Conservation (phyloP, 768 basidiomycete species). For the Pleurotus giganteus region DNA sequence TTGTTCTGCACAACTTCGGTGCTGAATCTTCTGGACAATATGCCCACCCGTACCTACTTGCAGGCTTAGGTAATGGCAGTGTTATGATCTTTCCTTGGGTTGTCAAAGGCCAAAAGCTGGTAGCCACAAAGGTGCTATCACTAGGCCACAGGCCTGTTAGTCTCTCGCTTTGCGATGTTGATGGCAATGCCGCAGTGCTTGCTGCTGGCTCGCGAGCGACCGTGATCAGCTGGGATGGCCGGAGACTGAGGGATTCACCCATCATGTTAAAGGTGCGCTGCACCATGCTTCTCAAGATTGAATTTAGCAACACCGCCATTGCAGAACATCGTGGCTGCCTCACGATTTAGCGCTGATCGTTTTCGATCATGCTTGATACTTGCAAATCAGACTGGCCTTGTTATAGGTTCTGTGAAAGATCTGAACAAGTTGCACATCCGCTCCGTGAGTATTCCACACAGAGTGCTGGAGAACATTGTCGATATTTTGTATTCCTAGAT, state of each 20-base stretch:
- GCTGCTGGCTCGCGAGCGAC: slow-evolving; percentile 71
- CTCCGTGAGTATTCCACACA: slow-evolving; percentile 44
- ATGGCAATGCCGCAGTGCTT: slow-evolving; percentile 56
- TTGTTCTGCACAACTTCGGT: slow-evolving; percentile 60
- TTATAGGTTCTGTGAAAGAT: slow-evolving; percentile 65
- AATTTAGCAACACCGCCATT: neutral
- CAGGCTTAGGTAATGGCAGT: slow-evolving; percentile 75
- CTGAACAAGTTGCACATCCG: slow-evolving; percentile 81
- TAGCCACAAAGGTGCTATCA: slow-evolving; percentile 56
- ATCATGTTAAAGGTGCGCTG: slow-evolving; percentile 61
- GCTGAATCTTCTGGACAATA: slow-evolving; percentile 29
- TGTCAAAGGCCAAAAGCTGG: slow-evolving; percentile 26
- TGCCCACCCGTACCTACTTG: slow-evolving; percentile 57
- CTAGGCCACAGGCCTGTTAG: slow-evolving; percentile 68
- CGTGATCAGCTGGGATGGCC: slow-evolving; percentile 66
- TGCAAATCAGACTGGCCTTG: slow-evolving; percentile 48
- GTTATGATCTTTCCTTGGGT: slow-evolving; percentile 57
- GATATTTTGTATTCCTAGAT: slow-evolving; percentile 44
- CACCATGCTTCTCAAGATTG: neutral
- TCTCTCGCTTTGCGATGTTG: slow-evolving; percentile 53
- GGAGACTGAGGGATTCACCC: slow-evolving; percentile 63
- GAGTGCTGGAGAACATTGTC: neutral
- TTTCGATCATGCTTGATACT: slow-evolving; percentile 60
- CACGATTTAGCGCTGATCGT: slow-evolving; percentile 42
- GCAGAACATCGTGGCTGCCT: slow-evolving; percentile 53